phyloP scores from a whole-genome alignment of 768 basidiomycete genomes.

The Coprinopsis sp. region DNA sequence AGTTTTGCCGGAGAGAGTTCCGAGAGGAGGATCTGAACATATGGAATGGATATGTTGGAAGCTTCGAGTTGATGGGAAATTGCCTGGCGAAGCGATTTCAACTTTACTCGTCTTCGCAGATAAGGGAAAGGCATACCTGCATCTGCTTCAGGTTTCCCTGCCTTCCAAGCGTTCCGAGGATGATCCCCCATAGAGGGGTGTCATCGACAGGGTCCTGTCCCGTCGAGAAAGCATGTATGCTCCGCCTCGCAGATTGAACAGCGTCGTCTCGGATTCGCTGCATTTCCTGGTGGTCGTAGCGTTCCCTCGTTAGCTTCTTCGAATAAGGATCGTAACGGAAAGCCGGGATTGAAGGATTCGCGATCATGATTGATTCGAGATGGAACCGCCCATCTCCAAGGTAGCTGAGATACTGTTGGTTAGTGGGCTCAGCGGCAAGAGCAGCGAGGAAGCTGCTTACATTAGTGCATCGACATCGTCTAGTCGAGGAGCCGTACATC shows the following conservation, averaged over 20 bases:
- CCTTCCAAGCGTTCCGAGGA: slow-evolving; percentile 90
- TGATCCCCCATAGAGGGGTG: slow-evolving; percentile 75
- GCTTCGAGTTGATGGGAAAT: slow-evolving; percentile 66
- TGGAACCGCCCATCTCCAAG: slow-evolving; percentile 98
- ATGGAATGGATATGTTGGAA: slow-evolving; percentile 56
- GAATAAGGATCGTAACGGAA: slow-evolving; percentile 99
- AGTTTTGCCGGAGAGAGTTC: slow-evolving; percentile 97
- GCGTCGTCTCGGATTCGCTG: slow-evolving; percentile 66
- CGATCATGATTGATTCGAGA: slow-evolving; percentile 98
- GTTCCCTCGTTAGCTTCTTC: slow-evolving; percentile 91
- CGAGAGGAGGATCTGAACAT: slow-evolving; percentile 88
- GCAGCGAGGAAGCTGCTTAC: slow-evolving; percentile 46
- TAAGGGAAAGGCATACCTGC: slow-evolving; percentile 40
- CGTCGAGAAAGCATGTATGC: slow-evolving; percentile 38
- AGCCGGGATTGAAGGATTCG: slow-evolving; percentile 91
- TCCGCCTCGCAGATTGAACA: slow-evolving; percentile 66
- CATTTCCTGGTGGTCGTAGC: slow-evolving; percentile 90
- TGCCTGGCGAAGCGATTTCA: slow-evolving; percentile 39
- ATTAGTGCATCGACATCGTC: slow-evolving; percentile 81
- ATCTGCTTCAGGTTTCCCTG: slow-evolving; percentile 92
- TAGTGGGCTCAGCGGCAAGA: slow-evolving; percentile 1
- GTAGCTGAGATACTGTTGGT: slow-evolving; percentile 51
- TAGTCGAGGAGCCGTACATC: slow-evolving; percentile 90
- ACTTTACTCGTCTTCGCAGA: neutral
- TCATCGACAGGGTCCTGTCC: slow-evolving; percentile 6